Evolutionary conservation across 495 filamentous ascomycete genomes (phyloP).

Genomic region (Trypethelium eluteriae): DNA sequence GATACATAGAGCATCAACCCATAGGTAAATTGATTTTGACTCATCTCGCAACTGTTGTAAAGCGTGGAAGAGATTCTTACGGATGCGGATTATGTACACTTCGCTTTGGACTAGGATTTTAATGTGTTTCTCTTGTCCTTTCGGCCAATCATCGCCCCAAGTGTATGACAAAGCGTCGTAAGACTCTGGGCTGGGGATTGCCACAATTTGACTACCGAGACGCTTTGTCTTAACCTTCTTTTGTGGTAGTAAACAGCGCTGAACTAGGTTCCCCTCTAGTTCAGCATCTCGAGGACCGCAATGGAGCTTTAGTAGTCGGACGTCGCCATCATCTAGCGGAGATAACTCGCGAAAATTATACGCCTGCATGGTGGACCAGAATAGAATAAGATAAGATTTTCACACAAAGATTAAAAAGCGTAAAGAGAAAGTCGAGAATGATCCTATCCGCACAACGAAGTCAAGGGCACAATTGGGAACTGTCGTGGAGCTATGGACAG

Average conservation of each 20-base stretch:
- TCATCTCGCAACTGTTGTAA: not conserved
- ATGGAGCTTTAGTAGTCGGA: not conserved
- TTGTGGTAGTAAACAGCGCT: not conserved
- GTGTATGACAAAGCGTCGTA: conserved; percentile 15
- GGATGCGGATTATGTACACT: not conserved
- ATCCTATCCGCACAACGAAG: no score
- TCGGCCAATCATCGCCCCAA: conserved; percentile 1
- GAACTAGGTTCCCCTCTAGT: not conserved
- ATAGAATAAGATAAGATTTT: not conserved
- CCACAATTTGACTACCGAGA: not conserved
- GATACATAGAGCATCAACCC: conserved; percentile 14
- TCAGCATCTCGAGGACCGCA: not conserved
- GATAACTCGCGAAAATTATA: not conserved
- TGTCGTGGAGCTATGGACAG: no score
- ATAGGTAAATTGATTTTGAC: not conserved
- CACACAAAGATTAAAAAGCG: not conserved
- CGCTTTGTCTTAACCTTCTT: not conserved
- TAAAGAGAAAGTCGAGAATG: no score
- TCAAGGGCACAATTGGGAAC: no score
- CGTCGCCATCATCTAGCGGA: conserved; percentile 9
- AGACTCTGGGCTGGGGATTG: not conserved
- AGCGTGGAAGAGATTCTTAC: not conserved
- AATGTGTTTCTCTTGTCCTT: not conserved
- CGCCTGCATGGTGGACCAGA: not conserved
- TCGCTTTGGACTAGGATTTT: conserved; percentile 4